Evolutionary conservation across 495 filamentous ascomycete species (phyloP), one percentile per base, ranked within the genome.

Genomic region (Penicillium longicatenatum): DNA sequence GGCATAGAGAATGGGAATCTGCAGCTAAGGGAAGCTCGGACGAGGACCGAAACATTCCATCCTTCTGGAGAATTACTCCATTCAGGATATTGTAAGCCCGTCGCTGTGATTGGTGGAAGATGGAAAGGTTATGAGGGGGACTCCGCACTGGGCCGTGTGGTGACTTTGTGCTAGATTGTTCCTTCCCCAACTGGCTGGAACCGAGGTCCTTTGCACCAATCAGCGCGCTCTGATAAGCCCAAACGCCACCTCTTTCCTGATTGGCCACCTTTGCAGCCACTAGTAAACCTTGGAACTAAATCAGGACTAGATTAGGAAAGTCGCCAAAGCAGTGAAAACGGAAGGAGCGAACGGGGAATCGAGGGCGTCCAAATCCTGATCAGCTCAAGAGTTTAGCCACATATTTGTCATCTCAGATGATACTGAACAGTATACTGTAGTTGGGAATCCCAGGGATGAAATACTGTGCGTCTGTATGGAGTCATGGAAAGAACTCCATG

Each of bases 191-290:
- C 22, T 48, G 45, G 26, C 30, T 48, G 20, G 10, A 26, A n/a
- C 26, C 22, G 9, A 12, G 12, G 47, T 2, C 49, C 37, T 11
- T 24, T 19, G 4, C 1, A 16, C 50, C 56, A 53, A 59, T 53
- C 8, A 53, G 9, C 11, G 21, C 0, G 20, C 8, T 8, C 19
- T 20, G 59, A 61, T 61, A 61, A 57, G 59, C 24, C 50, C 29
- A 48, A 52, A 57, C 59, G 59, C 59, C 59, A 61, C 59, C 54
- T 35, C 8, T 5, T 41, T 17, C 9, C 4, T 57, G 24, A 57
- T 57, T 57, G 59, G 50, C 14, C 26, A 30, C n/a, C 8, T 9
- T 6, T 2, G 4, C 3, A 12, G 6, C 19, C 20, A 21, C 50
- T 55, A 57, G 50, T 53, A 31, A 59, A 59, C 52, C 26, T 54